A percentile compares a stretch with the other conserved stretches of the same genome.
phyloP scores from a whole-genome alignment of 257 asterid genomes.

The Misopates orontium region DNA sequence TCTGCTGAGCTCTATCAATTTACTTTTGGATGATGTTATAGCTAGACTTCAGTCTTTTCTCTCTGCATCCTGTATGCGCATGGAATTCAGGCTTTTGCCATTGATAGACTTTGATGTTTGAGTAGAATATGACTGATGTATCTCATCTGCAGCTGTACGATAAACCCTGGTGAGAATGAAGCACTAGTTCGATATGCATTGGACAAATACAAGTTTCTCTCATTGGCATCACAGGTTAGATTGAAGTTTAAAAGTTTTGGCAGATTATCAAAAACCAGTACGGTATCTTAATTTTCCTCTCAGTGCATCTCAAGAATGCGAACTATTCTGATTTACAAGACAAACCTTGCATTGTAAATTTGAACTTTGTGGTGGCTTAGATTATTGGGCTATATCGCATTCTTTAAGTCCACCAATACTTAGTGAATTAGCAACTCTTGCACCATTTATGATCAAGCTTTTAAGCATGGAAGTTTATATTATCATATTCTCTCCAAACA shows the following conservation, averaged over 20 bases:
- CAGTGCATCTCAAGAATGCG: conserved; percentile 6
- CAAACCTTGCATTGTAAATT: neutral
- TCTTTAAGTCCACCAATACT: neutral
- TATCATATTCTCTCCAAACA: too few species aligned
- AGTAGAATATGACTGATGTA: conserved; percentile 22
- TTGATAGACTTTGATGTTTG: neutral
- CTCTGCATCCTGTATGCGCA: neutral
- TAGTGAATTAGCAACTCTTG: neutral
- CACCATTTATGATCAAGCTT: neutral
- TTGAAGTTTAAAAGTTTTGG: conserved; percentile 1
- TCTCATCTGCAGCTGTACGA: conserved; percentile 74
- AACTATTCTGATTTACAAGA: neutral
- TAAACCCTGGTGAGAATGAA: conserved; percentile 98
- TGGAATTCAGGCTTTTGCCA: neutral
- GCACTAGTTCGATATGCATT: conserved; percentile 92
- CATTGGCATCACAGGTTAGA: conserved; percentile 88
- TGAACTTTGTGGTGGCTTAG: neutral
- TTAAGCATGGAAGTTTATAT: neutral
- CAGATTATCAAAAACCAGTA: conserved; percentile 1
- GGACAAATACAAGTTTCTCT: conserved; percentile 76
- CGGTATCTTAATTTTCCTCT: neutral
- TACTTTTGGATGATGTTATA: conserved; percentile 1
- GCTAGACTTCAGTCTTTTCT: conserved; percentile 9
- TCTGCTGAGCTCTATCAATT: neutral
- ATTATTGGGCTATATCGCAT: neutral